phyloP scores from a whole-genome alignment of 371 early-diverging fungal genomes.

The Mortierella sp. region DNA sequence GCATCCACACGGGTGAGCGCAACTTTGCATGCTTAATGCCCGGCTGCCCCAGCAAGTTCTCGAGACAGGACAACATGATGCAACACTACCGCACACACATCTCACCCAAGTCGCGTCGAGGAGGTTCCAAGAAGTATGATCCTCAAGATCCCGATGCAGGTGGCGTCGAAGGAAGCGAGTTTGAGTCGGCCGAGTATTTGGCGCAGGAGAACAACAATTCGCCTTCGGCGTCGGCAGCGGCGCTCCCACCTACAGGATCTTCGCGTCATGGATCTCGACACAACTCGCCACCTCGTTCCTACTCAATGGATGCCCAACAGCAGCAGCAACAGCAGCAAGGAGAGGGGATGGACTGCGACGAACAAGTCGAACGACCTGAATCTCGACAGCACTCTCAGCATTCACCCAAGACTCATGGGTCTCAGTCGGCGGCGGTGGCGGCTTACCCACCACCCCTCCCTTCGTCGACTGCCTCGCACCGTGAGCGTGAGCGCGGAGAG shows the following conservation, averaged over 20 bases:
- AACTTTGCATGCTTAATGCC: constrained; percentile 89
- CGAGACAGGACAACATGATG: constrained; percentile 94
- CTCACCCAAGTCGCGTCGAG: constrained; percentile 80
- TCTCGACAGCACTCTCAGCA: constrained; percentile 28
- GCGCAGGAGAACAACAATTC: constrained; percentile 7
- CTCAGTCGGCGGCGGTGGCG: background rate
- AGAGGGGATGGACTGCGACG: constrained; percentile 39
- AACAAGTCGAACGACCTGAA: background rate
- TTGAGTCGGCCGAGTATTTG: constrained; percentile 10
- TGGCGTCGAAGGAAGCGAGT: background rate
- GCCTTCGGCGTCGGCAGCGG: constrained; percentile 4
- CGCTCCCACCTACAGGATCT: constrained; percentile 14
- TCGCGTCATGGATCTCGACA: constrained; percentile 32
- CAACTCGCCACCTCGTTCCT: constrained; percentile 29
- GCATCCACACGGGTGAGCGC: constrained; percentile 96
- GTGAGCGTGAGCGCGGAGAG: constrained; percentile 8
- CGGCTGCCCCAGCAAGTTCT: constrained; percentile 88
- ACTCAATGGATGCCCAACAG: constrained; percentile 5
- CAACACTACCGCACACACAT: constrained; percentile 92
- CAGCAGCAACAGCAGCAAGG: constrained; percentile 22
- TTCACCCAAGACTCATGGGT: constrained; percentile 10
- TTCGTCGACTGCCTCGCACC: constrained; percentile 5
- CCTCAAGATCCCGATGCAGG: constrained; percentile 16
- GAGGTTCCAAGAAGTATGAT: constrained; percentile 40
- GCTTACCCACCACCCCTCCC: constrained; percentile 5